Evolutionary conservation across 371 early-diverging fungal species (phyloP).

Genomic region (Batkoa obscura): DNA sequence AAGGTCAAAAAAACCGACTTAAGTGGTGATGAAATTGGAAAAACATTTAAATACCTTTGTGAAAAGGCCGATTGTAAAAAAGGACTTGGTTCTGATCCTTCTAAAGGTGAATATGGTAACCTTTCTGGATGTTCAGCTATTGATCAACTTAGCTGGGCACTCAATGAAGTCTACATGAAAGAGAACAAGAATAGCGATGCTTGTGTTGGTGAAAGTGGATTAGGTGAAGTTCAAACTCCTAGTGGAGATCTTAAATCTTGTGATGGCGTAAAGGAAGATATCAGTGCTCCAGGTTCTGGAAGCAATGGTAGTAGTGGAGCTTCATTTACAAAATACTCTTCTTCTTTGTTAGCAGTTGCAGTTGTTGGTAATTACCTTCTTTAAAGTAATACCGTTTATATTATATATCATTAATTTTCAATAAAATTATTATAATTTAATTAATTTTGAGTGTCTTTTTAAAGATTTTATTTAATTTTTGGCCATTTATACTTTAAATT

Average conservation of each 20-base stretch:
- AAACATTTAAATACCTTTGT: background rate
- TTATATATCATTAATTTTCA: too few relatives aligned
- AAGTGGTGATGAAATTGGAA: background rate
- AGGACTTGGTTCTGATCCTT: background rate
- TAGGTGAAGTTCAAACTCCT: background rate
- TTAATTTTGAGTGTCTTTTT: too few relatives aligned
- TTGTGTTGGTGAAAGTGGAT: slow-evolving; percentile 2
- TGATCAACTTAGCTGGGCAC: background rate
- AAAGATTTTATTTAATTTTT: too few relatives aligned
- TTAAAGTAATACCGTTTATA: too few relatives aligned
- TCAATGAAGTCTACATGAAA: background rate
- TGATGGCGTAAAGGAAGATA: background rate
- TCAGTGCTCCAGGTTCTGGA: background rate
- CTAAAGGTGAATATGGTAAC: background rate
- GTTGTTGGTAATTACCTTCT: too few relatives aligned
- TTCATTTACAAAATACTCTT: too few relatives aligned
- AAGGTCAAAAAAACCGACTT: background rate
- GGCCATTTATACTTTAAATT: too few relatives aligned
- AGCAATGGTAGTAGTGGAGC: too few relatives aligned
- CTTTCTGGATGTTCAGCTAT: background rate
- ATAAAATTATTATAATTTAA: too few relatives aligned
- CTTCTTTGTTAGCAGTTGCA: too few relatives aligned
- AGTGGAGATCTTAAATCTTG: background rate
- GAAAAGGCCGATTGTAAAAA: background rate
- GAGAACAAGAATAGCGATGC: background rate